Evolutionary conservation across 2,329 filamentous ascomycete genomes (phyloP).

Genomic region (Fusarium falciforme): DNA sequence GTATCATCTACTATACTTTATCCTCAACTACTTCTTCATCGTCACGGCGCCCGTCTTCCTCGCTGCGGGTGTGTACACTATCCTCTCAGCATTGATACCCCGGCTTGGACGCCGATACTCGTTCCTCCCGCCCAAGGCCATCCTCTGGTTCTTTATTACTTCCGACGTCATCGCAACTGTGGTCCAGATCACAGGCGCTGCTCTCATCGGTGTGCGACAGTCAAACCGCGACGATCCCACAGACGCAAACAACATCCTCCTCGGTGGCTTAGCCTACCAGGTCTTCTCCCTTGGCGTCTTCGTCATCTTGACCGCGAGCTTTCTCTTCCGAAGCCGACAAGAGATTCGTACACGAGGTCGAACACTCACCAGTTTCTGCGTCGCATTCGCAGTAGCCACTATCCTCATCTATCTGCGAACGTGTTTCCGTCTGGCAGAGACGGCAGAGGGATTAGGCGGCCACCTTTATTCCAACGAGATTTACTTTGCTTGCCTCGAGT

Average conservation of each 20-base stretch:
- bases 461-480: constrained; percentile 61
- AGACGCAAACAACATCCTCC: constrained; percentile 64
- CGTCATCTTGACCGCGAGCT: constrained; percentile 55
- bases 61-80: constrained; percentile 66
- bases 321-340: constrained; percentile 52
- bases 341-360: constrained; percentile 38
- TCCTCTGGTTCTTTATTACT: constrained; percentile 66
- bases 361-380: constrained; percentile 53
- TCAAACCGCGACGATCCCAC: constrained; percentile 62
- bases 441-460: constrained; percentile 59
- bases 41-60: constrained; percentile 69
- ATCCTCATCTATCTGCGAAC: constrained; percentile 64
- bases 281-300: constrained; percentile 63
- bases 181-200: constrained; percentile 65
- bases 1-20: constrained; percentile 66
- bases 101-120: constrained; percentile 56
- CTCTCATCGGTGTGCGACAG: constrained; percentile 62
- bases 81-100: constrained; percentile 62
- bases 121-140: constrained; percentile 57
- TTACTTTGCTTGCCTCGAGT: constrained; percentile 66
- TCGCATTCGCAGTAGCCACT: constrained; percentile 56
- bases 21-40: constrained; percentile 71
- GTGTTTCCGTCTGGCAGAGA: constrained; percentile 66
- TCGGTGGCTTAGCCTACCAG: constrained; percentile 66
- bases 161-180: constrained; percentile 65